Conservation (phyloP, 208 protist species). For the Pavlovales sp. region DNA sequence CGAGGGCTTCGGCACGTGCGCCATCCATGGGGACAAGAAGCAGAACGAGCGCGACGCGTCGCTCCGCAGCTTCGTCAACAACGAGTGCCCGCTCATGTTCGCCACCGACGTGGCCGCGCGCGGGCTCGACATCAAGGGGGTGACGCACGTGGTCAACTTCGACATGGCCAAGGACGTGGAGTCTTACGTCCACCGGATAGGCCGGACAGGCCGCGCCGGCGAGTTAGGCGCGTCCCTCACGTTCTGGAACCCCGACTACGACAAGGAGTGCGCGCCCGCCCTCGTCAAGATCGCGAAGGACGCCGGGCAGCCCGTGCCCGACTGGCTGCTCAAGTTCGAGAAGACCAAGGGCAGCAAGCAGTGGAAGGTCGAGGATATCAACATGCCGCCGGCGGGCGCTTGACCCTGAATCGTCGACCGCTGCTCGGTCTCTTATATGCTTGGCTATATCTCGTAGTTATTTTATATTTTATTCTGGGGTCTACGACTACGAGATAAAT, state of each 20-base stretch:
- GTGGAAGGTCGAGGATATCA: conserved; percentile 38
- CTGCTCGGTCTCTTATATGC: too few relatives aligned
- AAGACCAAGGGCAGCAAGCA: conserved; percentile 33
- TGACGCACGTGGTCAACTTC: conserved; percentile 77
- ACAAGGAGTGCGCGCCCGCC: conserved; percentile 54
- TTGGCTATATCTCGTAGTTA: too few relatives aligned
- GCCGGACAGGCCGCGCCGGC: conserved; percentile 75
- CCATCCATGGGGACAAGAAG: conserved; percentile 67
- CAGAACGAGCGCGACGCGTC: conserved; percentile 61
- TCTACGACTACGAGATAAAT: too few relatives aligned
- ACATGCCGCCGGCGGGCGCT: not conserved
- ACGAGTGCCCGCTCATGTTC: conserved; percentile 58
- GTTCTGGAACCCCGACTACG: conserved; percentile 61
- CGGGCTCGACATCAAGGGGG: conserved; percentile 68
- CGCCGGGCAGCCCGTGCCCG: conserved; percentile 42
- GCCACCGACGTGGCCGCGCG: conserved; percentile 67
- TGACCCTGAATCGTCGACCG: too few relatives aligned
- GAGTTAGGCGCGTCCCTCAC: conserved; percentile 62
- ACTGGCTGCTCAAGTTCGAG: conserved; percentile 47
- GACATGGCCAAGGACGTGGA: conserved; percentile 73
- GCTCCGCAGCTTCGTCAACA: conserved; percentile 50
- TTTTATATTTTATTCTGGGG: too few relatives aligned
- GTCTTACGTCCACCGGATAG: conserved; percentile 95
- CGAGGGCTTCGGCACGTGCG: conserved; percentile 45
- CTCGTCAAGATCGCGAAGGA: conserved; percentile 42